These are phyloP conservation scores for Cladobotryum protrusum DNA, from an alignment of 2,329 filamentous ascomycete genomes.

Conservation along the genomic window DNA sequence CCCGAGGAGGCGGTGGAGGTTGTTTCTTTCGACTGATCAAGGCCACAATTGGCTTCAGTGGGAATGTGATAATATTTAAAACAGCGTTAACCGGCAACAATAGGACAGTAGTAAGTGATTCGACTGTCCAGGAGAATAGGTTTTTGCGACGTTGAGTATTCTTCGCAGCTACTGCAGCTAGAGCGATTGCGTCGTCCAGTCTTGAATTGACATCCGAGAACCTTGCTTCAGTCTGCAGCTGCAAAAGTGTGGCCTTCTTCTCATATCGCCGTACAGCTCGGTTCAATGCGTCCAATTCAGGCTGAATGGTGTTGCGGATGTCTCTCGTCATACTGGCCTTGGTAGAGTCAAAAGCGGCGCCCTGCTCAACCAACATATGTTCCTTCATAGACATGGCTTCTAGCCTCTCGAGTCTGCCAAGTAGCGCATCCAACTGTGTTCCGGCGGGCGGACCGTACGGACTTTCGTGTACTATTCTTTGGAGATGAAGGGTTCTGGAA, in stretches of 20 bases:
- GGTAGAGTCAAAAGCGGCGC: constrained; percentile 25
- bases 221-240: constrained; percentile 69
- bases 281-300: constrained; percentile 81
- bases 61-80: constrained; percentile 36
- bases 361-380: constrained; percentile 18
- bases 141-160: constrained; percentile 34
- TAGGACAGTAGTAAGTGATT: constrained; percentile 27
- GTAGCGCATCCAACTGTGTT: constrained; percentile 49
- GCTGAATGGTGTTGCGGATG: constrained; percentile 60
- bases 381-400: constrained; percentile 45
- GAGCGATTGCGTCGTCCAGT: constrained; percentile 68
- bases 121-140: constrained; percentile 32
- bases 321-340: constrained; percentile 45
- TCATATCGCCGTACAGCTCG: constrained; percentile 87
- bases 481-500: constrained; percentile 71
- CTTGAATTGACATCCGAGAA: constrained; percentile 65
- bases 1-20: background rate
- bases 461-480: constrained; percentile 59
- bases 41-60: constrained; percentile 26
- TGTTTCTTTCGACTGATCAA: constrained; percentile 10
- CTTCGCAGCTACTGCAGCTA: constrained; percentile 70
- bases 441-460: constrained; percentile 32
- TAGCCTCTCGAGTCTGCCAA: constrained; percentile 61
- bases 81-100: constrained; percentile 38
- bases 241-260: constrained; percentile 72